phyloP scores from a whole-genome alignment of 352 stramenopile species.

The Phytopythium aichiense region DNA sequence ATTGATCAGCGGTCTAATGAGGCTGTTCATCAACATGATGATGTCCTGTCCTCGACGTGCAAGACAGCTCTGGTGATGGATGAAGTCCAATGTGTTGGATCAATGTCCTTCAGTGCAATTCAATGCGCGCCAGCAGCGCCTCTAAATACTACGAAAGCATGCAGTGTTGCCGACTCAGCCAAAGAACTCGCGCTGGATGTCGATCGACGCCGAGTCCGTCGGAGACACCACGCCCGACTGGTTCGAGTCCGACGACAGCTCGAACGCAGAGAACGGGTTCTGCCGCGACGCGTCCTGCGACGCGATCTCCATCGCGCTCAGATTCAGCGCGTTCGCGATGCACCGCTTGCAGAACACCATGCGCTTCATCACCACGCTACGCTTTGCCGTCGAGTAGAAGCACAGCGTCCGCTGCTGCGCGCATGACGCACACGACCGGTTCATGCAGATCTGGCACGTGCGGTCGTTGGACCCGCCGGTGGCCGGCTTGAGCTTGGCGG shows the following conservation, averaged over 20 bases:
- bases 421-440: conserved; percentile 11
- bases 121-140: too few relatives aligned
- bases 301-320: conserved; percentile 23
- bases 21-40: neutral
- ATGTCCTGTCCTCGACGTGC: neutral
- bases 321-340: conserved; percentile 13
- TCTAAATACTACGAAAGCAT: neutral
- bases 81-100: too few relatives aligned
- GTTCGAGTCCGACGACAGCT: conserved; percentile 18
- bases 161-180: conserved; percentile 1
- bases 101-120: neutral
- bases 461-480: neutral
- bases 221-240: conserved; percentile 22
- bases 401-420: conserved; percentile 17
- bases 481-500: neutral
- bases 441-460: conserved; percentile 9
- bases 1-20: too few relatives aligned
- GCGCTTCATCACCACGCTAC: conserved; percentile 15
- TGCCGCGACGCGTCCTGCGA: conserved; percentile 20
- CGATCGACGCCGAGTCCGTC: conserved; percentile 25
- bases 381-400: conserved; percentile 18
- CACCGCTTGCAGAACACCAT: conserved; percentile 23
- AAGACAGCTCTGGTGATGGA: too few relatives aligned
- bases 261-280: conserved; percentile 30
- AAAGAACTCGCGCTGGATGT: conserved; percentile 35